These are phyloP conservation scores for Mallotus repandus DNA, from an alignment of 441 rosid species.

Conservation along the genomic window DNA sequence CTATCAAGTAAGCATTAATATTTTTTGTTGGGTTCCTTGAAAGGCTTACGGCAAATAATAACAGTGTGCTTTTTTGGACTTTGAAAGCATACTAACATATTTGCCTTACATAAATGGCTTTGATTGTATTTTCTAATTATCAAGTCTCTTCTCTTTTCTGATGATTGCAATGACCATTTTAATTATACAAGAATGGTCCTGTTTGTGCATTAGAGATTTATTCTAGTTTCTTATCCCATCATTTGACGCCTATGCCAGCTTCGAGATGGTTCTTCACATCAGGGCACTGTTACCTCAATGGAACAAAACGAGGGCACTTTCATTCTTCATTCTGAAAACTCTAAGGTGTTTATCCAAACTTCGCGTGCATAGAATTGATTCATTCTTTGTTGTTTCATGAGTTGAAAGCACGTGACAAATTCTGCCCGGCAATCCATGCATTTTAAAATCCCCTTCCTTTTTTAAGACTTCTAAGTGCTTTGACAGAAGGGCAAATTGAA, in stretches of 20 bases:
- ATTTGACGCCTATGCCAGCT: slow-evolving; percentile 49
- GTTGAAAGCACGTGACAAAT: neutral
- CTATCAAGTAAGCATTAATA: slow-evolving; percentile 56
- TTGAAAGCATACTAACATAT: neutral
- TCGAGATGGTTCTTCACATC: slow-evolving; percentile 84
- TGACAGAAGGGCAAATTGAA: slow-evolving; percentile 60
- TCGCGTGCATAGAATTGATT: slow-evolving; percentile 18
- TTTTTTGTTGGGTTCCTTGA: slow-evolving; percentile 12
- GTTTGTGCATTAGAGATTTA: slow-evolving; percentile 7
- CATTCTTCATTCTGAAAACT: slow-evolving; percentile 59
- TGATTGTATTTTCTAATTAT: neutral
- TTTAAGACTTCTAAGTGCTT: neutral
- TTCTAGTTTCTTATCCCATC: slow-evolving; percentile 20
- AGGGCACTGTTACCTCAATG: slow-evolving; percentile 84
- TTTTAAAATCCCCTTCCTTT: neutral
- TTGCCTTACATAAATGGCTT: neutral
- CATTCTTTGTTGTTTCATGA: neutral
- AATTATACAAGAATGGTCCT: neutral
- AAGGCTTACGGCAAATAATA: neutral
- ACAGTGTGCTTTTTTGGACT: neutral
- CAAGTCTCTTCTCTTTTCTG: neutral
- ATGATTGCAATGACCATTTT: neutral
- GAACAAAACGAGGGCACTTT: slow-evolving; percentile 84
- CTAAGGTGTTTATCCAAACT: slow-evolving; percentile 44
- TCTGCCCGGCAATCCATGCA: neutral